Evolutionary conservation across 108 stramenopile species (phyloP), one percentile per base, ranked within the genome.

Genomic region (Craspedostauros australis): DNA sequence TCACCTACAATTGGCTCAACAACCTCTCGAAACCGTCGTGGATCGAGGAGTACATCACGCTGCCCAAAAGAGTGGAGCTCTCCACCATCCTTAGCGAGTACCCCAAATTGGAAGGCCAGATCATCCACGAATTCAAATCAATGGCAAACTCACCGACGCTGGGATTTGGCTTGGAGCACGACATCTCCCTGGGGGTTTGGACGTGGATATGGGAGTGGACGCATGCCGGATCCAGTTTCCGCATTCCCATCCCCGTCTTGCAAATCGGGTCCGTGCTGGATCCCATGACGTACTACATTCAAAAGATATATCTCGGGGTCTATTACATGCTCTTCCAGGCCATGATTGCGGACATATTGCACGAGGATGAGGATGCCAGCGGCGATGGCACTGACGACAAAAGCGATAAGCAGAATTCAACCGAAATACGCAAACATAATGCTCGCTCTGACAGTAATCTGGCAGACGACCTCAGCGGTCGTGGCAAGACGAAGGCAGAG

Each of bases 191-290:
- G 1, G 53, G 59, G 42, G 48, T 46, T 18, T 62, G 70, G 74
- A 77, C 54, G 39, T 78, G 71, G 54, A 52, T 59, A 15, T 78
- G 50, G 74, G 58, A 62, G 65, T 30, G 40, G 44, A 25, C 39
- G 3, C 60, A 61, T 27, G 46, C 66, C 27, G 27, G 67, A 12
- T 58, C 62, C 2, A 71, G 49, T 14, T 62, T 76, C 39, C 59
- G 61, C 11, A 41, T 76, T 2, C 75, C 75, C 1, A 71, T 76
- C 38, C 50, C 57, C 0, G 52, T 71, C 3, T 12, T 68, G 12
- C 51, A 51, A 11, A 24, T 68, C 42, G 66, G 66, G n/a, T 39
- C 46, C 23, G 26, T 71, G 16, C 38, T 31, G 6, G 19, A 54
- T 57, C 59, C 68, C 1, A 16, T 16, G 3, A 25, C 20, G 1